These are phyloP conservation scores for Aspergillus coremiiformis DNA, from an alignment of 495 filamentous ascomycete genomes.

Conservation along the genomic window DNA sequence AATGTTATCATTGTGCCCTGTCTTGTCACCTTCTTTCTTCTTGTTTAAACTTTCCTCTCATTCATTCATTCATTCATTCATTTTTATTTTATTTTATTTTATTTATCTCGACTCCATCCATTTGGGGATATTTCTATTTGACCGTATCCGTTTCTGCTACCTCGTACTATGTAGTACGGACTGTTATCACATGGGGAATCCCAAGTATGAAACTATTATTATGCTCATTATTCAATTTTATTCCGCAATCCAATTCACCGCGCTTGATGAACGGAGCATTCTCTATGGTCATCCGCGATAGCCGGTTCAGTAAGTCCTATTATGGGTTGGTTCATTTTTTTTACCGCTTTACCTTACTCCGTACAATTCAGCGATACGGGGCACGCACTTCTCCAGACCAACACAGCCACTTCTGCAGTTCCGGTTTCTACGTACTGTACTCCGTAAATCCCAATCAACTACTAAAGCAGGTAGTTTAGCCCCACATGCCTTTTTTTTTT, in stretches of 20 bases:
- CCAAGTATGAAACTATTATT: not conserved
- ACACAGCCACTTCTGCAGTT: conserved; percentile 20
- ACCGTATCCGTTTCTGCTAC: not conserved
- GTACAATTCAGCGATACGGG: conserved; percentile 9
- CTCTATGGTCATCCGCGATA: conserved; percentile 21
- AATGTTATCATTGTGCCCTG: conserved; percentile 11
- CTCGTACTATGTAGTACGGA: not conserved
- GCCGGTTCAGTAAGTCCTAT: conserved; percentile 13
- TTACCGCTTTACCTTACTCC: conserved; percentile 4
- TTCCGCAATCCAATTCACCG: not conserved
- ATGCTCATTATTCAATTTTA: not conserved
- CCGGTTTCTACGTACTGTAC: conserved; percentile 17
- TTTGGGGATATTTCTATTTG: no score
- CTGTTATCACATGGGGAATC: not conserved
- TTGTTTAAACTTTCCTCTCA: not conserved
- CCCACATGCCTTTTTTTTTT: conserved; percentile 12
- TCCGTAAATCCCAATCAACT: conserved; percentile 17
- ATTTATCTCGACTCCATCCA: no score
- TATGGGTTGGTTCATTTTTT: conserved; percentile 1
- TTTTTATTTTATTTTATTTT: conserved; percentile 1
- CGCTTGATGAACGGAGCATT: conserved; percentile 9
- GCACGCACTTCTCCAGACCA: conserved; percentile 22
- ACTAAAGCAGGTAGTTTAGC: no score
- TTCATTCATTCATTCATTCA: not conserved
- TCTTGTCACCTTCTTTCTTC: not conserved